phyloP scores from a whole-genome alignment of 2,329 filamentous ascomycete species.

The Talaromyces sp. region DNA sequence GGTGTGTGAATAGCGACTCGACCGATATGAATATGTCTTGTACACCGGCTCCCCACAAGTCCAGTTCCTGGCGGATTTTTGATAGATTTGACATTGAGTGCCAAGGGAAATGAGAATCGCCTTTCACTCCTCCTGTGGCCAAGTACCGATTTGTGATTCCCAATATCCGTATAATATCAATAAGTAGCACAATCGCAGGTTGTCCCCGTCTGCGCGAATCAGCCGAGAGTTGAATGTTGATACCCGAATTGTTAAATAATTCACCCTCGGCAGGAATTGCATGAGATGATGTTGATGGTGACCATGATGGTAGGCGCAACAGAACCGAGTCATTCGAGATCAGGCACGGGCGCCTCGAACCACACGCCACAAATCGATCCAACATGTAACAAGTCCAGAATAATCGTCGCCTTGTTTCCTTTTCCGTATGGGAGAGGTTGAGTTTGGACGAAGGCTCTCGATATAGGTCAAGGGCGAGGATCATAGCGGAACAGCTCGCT shows the following conservation, averaged over 20 bases:
- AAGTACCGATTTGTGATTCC: slow-evolving; percentile 81
- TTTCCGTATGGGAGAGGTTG: slow-evolving; percentile 62
- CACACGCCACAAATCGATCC: slow-evolving; percentile 77
- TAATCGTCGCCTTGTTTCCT: slow-evolving; percentile 71
- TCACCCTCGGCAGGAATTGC: slow-evolving; percentile 68
- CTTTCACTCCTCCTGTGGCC: slow-evolving; percentile 79
- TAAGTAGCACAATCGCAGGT: slow-evolving; percentile 73
- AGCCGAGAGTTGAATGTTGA: slow-evolving; percentile 70
- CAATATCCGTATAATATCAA: slow-evolving; percentile 78
- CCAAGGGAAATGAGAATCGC: slow-evolving; percentile 88
- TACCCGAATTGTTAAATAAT: slow-evolving; percentile 72
- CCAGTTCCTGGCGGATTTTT: slow-evolving; percentile 78
- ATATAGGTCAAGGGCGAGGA: slow-evolving; percentile 74
- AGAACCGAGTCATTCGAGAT: slow-evolving; percentile 73
- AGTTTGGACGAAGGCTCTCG: slow-evolving; percentile 65
- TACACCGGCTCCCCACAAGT: slow-evolving; percentile 79
- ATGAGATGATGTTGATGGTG: slow-evolving; percentile 55
- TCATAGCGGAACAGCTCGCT: slow-evolving; percentile 78
- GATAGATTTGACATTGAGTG: slow-evolving; percentile 80
- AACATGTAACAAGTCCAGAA: slow-evolving; percentile 89
- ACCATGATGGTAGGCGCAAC: slow-evolving; percentile 66
- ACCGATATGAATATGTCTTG: slow-evolving; percentile 74
- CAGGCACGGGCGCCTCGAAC: slow-evolving; percentile 76
- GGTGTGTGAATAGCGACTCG: slow-evolving; percentile 69
- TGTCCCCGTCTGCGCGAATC: slow-evolving; percentile 67